A percentile compares a stretch with the other conserved stretches of the same genome.
Evolutionary conservation across 257 asterid species (phyloP).

Genomic region (Avicennia marina): DNA sequence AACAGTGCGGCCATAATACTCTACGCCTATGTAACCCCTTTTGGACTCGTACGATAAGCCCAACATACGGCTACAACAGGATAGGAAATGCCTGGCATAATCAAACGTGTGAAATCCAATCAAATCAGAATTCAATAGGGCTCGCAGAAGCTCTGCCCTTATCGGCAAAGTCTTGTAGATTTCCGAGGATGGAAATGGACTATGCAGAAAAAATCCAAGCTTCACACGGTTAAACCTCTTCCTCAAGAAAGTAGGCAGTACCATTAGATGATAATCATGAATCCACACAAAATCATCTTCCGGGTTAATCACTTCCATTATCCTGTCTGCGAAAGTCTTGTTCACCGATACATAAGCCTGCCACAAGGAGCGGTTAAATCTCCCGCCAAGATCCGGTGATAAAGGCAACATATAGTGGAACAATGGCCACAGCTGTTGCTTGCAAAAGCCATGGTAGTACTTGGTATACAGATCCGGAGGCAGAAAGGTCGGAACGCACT

Average conservation of each 20-base stretch:
- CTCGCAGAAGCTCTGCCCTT: slow-evolving; percentile 72
- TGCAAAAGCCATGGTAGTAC: slow-evolving; percentile 82
- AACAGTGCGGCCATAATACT: slow-evolving; percentile 86
- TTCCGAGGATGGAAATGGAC: slow-evolving; percentile 85
- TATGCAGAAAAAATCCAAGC: slow-evolving; percentile 82
- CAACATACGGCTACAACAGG: slow-evolving; percentile 85
- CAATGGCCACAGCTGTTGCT: slow-evolving; percentile 83
- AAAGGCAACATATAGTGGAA: slow-evolving; percentile 88
- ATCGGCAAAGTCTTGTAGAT: slow-evolving; percentile 78
- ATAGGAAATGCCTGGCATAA: slow-evolving; percentile 84
- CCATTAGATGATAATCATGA: slow-evolving; percentile 86
- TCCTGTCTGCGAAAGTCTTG: slow-evolving; percentile 83
- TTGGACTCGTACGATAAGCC: slow-evolving; percentile 82
- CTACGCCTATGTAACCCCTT: slow-evolving; percentile 85
- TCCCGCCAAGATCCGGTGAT: slow-evolving; percentile 82
- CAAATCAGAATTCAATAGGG: slow-evolving; percentile 72
- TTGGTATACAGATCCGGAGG: slow-evolving; percentile 64
- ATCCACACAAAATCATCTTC: slow-evolving; percentile 90
- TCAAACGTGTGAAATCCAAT: slow-evolving; percentile 89
- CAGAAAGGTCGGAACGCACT: slow-evolving; percentile 76
- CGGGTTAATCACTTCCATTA: slow-evolving; percentile 88
- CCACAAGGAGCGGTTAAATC: slow-evolving; percentile 72
- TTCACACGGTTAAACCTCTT: slow-evolving; percentile 82
- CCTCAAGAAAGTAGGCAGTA: slow-evolving; percentile 80
- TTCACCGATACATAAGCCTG: slow-evolving; percentile 89